phyloP scores from a whole-genome alignment of 2,329 filamentous ascomycete species.

The Exutisphaerella laricina region DNA sequence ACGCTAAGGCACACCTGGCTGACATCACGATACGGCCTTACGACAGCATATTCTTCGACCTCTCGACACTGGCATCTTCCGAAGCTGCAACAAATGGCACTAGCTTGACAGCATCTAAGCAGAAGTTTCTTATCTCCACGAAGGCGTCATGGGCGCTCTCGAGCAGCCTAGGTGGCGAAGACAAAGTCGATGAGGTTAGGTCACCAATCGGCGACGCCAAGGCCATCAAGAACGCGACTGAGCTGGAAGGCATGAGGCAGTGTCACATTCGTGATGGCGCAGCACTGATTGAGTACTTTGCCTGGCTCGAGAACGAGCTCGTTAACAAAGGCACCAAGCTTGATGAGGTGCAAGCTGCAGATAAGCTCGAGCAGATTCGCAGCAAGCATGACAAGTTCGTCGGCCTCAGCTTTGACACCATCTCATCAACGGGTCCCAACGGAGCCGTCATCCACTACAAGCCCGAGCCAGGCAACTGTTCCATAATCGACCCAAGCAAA shows the following conservation, averaged over 20 bases:
- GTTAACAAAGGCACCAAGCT: constrained; percentile 61
- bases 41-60: constrained; percentile 70
- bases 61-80: constrained; percentile 56
- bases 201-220: constrained; percentile 89
- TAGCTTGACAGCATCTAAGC: constrained; percentile 35
- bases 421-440: constrained; percentile 88
- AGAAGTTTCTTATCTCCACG: constrained; percentile 78
- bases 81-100: constrained; percentile 19
- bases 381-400: constrained; percentile 69
- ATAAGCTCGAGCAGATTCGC: constrained; percentile 77
- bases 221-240: constrained; percentile 85
- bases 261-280: constrained; percentile 93
- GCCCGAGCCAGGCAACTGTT: constrained; percentile 75
- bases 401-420: constrained; percentile 90
- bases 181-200: constrained; percentile 75
- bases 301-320: constrained; percentile 91
- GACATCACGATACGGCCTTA: constrained; percentile 77
- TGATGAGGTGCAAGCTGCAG: constrained; percentile 86
- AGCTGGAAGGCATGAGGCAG: constrained; percentile 85
- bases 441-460: constrained; percentile 96
- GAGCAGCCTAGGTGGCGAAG: constrained; percentile 76
- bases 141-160: constrained; percentile 91
- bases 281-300: constrained; percentile 85
- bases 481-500: constrained; percentile 73
- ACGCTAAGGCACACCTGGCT: constrained; percentile 64